A percentile compares a stretch with the other conserved stretches of the same genome.
phyloP scores from a whole-genome alignment of 257 asterid genomes.

The Solanum ossicruentum region DNA sequence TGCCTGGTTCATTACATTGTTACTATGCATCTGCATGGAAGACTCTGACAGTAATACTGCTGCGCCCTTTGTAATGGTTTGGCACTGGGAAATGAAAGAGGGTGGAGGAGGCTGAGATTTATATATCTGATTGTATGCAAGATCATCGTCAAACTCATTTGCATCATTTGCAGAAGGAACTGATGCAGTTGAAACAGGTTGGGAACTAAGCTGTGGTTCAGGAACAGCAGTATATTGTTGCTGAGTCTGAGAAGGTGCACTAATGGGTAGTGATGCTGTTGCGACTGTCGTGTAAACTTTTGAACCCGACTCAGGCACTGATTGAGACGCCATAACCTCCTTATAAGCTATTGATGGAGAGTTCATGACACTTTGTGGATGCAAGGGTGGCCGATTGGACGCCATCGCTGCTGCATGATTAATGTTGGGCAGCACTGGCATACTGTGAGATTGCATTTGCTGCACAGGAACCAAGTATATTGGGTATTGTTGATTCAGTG shows the following conservation, averaged over 20 bases:
- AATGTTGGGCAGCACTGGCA: slow-evolving; percentile 24
- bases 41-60: slow-evolving; percentile 40
- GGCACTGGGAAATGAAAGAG: slow-evolving; percentile 41
- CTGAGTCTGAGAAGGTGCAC: slow-evolving; percentile 24
- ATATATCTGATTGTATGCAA: slow-evolving; percentile 65
- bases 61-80: slow-evolving; percentile 38
- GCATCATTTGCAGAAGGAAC: slow-evolving; percentile 14
- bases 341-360: slow-evolving; percentile 21
- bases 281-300: slow-evolving; percentile 15
- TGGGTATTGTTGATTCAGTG: slow-evolving; percentile 50
- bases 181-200: slow-evolving; percentile 18
- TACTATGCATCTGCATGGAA: slow-evolving; percentile 25
- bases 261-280: slow-evolving; percentile 15
- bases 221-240: slow-evolving; percentile 22
- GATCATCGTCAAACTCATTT: slow-evolving; percentile 55
- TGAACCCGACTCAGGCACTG: slow-evolving; percentile 26
- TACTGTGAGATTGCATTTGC: slow-evolving; percentile 39
- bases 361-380: slow-evolving; percentile 25
- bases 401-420: slow-evolving; percentile 14
- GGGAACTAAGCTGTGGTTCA: slow-evolving; percentile 28
- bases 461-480: slow-evolving; percentile 40
- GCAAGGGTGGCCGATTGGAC: slow-evolving; percentile 33
- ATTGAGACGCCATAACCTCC: slow-evolving; percentile 27
- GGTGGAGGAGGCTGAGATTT: slow-evolving; percentile 73
- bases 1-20: slow-evolving; percentile 29